Evolutionary conservation across 768 basidiomycete species (phyloP).

Genomic region (Suillus placidus): DNA sequence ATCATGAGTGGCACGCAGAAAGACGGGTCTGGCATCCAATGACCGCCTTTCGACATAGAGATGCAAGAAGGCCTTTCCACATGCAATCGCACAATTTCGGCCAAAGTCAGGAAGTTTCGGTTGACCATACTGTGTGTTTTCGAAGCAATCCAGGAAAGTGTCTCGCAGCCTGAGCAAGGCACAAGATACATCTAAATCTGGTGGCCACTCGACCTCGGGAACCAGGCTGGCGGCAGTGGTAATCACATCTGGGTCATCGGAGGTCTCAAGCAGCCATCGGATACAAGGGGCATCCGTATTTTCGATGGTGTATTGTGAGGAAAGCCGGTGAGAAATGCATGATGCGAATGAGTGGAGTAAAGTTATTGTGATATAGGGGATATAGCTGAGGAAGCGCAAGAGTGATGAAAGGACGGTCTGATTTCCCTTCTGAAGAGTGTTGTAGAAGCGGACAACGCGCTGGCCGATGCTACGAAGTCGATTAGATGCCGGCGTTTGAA

Average conservation of each 20-base stretch:
- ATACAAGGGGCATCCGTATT: constrained; percentile 10
- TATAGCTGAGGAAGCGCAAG: constrained; percentile 7
- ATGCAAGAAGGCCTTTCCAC: constrained; percentile 13
- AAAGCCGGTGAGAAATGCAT: not conserved
- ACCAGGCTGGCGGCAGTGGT: constrained; percentile 17
- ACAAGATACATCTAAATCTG: constrained; percentile 15
- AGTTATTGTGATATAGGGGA: constrained; percentile 1
- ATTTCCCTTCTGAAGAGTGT: constrained; percentile 7
- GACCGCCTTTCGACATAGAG: constrained; percentile 9
- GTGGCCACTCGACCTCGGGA: constrained; percentile 21
- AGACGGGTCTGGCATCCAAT: constrained; percentile 5
- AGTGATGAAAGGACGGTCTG: not conserved
- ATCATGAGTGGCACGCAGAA: constrained; percentile 1
- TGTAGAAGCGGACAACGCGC: not conserved
- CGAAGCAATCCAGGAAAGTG: constrained; percentile 13
- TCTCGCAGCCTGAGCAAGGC: constrained; percentile 13
- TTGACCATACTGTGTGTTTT: constrained; percentile 7
- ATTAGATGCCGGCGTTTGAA: constrained; percentile 23
- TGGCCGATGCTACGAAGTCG: constrained; percentile 12
- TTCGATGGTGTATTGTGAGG: not conserved
- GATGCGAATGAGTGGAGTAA: constrained; percentile 2
- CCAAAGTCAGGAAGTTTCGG: not conserved
- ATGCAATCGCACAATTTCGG: constrained; percentile 10
- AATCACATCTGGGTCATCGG: constrained; percentile 12
- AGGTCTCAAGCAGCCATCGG: constrained; percentile 15